Evolutionary conservation across 371 early-diverging fungal genomes (phyloP), one percentile per base, ranked within the genome.

Genomic region (Mucor ambiguus): DNA sequence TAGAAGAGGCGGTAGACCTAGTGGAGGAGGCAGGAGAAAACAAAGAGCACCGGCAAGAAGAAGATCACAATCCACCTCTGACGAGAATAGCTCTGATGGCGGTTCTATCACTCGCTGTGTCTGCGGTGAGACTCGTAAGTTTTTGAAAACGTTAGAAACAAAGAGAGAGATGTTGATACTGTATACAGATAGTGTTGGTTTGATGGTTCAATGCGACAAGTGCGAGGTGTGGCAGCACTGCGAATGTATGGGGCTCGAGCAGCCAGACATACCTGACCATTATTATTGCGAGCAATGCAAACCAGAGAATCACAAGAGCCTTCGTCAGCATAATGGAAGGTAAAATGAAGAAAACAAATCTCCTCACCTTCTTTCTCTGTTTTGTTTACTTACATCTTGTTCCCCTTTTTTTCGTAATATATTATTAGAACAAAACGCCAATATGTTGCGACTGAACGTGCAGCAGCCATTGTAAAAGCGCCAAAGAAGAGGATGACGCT

Each of bases 221-320:
- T 95, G 95, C 69, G 84, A 88, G 68, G 93, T 93, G 24, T 95
- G 95, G 95, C 95, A 95, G 72, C 95, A 95, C 76, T 89, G 90
- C 64, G 85, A 85, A 20, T 95, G 95, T 73, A 89, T 95, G 74
- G 91, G 92, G 18, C 77, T 95, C 28, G 83, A 85, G 35, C 78
- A 85, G 57, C 85, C 89, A 62, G 83, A 90, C 35, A 76, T 85
- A 33, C 95, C 95, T 20, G 90, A 93, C 66, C 84, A 91, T 62
- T 95, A 95, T 79, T 94, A 87, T 70, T 95, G 95, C 74, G 95
- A 95, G 62, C 79, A 84, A 35, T 94, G 95, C 75, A 84, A 82
- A 61, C 77, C 70, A 52, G 72, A 68, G 54, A 67, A 69, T 29
- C 70, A 72, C 60, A 58, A 69, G 29, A 48, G 28, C 5, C 61